Base-by-base conservation (phyloP, 805 yeast genomes). In the Cyberlindnera maritima region DNA sequence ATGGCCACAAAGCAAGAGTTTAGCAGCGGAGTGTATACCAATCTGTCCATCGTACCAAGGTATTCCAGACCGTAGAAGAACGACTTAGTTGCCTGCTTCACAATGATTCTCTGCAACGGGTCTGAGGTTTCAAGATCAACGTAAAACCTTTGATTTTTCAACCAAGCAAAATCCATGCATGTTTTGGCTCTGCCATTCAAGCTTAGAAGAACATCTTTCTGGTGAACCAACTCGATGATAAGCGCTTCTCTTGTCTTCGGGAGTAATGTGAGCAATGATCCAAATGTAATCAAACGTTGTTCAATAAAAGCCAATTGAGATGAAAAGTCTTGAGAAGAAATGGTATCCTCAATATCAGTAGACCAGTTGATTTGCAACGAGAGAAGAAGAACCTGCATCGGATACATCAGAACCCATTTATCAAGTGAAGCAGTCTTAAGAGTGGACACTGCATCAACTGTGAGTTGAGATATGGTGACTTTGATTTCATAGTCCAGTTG, bases 31-130 rank as follows among this genome's bases (percentile, higher is more conserved):
- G 97, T 92, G 45, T 79, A 75, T 0, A 92, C 95, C 19, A 91
- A 68, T 45, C 82, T 75, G 17, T 84, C 87, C 3, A 84, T 81
- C 1, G 80, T 71, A 0, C 97, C 97, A 9, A 83, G 70, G 54
- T 88, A 92, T 58, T 90, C 96, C 62, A 79, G 88, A 0, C 96
- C 96, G 59, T 92, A 92, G 1, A 21, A 43, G 44, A 83, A 76
- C 0, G 57, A 48, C 12, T 79, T 70, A 15, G 75, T 67, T 3
- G 82, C 77, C 43, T 82, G 88, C n/a, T 57, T 62, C 0, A 90
- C 72, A 1, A 39, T 53, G 4, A 88, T 59, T 10, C 67, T 58
- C 4, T 56, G 53, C 3, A 70, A 42, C 1, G 56, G 53, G 38
- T 74, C 75, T 3, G 25, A 2, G 1, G 21, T 23, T 0, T 18